Percentiles rank a stretch among this genome's conserved stretches.
These are phyloP conservation scores for Ceratocystis cubensis DNA, from an alignment of 2,329 filamentous ascomycete species.

Conservation along the genomic window DNA sequence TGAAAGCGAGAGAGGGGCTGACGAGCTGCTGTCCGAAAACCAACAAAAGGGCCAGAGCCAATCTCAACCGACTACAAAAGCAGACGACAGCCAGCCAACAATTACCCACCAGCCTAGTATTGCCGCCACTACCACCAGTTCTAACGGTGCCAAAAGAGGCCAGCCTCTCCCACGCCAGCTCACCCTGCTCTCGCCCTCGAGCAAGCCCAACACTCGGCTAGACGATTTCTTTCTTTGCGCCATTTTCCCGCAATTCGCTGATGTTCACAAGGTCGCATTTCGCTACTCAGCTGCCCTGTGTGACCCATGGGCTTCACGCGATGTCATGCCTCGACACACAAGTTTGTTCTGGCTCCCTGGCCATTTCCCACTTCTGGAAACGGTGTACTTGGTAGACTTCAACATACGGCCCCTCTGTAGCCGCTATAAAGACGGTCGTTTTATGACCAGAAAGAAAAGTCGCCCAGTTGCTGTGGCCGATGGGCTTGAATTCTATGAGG, in stretches of 20 bases:
- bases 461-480: not conserved
- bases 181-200: not conserved
- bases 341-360: constrained; percentile 3
- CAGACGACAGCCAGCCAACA: not conserved
- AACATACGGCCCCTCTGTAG: not conserved
- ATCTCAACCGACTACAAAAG: not conserved
- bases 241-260: not conserved
- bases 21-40: not conserved
- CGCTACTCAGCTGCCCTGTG: not conserved
- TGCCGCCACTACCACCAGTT: not conserved
- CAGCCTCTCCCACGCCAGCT: not conserved
- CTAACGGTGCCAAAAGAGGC: too few species aligned
- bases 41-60: not conserved
- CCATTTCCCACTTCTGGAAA: not conserved
- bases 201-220: not conserved
- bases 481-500: constrained; percentile 9
- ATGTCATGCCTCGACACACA: constrained; percentile 8
- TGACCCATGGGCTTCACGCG: constrained; percentile 8
- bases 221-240: not conserved
- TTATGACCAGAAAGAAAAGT: not conserved
- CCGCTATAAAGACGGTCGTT: not conserved
- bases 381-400: not conserved
- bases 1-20: not conserved
- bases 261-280: not conserved
- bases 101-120: not conserved